These are phyloP conservation scores for Taphrina deformans DNA, from an alignment of 1,139 yeast genomes.

Conservation along the genomic window DNA sequence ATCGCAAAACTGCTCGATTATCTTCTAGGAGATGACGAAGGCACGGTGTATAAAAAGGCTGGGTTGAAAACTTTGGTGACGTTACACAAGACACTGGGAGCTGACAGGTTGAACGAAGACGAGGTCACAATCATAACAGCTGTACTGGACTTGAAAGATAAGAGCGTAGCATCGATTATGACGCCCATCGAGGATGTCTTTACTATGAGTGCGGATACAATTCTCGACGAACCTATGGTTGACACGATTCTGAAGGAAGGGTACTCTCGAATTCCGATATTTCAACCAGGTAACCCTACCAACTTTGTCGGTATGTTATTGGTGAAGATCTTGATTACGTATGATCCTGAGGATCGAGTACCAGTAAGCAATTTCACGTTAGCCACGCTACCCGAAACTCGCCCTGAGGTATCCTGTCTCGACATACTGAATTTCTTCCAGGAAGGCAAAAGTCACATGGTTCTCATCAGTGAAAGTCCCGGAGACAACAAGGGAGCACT, in stretches of 20 bases:
- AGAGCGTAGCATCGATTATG: slow-evolving; percentile 83
- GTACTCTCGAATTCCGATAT: slow-evolving; percentile 93
- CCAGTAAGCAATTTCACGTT: slow-evolving; percentile 92
- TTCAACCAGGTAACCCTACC: slow-evolving; percentile 81
- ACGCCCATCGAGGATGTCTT: slow-evolving; percentile 90
- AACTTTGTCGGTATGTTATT: slow-evolving; percentile 94
- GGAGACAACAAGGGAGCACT: slow-evolving; percentile 85
- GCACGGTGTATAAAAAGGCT: slow-evolving; percentile 87
- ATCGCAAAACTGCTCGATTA: slow-evolving; percentile 77
- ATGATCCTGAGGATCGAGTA: slow-evolving; percentile 93
- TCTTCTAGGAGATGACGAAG: slow-evolving; percentile 91
- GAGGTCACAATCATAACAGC: slow-evolving; percentile 96
- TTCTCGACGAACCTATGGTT: slow-evolving; percentile 79
- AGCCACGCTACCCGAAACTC: slow-evolving; percentile 94
- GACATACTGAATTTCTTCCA: slow-evolving; percentile 94
- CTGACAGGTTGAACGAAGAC: slow-evolving; percentile 85
- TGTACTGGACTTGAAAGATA: slow-evolving; percentile 89
- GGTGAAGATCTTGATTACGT: slow-evolving; percentile 86
- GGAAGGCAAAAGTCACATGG: slow-evolving; percentile 98
- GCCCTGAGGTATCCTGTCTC: slow-evolving; percentile 85
- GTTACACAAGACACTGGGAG: slow-evolving; percentile 91
- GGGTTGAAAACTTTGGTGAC: slow-evolving; percentile 93
- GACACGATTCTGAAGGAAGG: slow-evolving; percentile 93
- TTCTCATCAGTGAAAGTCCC: slow-evolving; percentile 81
- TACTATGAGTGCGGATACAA: slow-evolving; percentile 80